These are phyloP conservation scores for Claviceps paspali DNA, from an alignment of 2,329 filamentous ascomycete genomes.

Conservation along the genomic window DNA sequence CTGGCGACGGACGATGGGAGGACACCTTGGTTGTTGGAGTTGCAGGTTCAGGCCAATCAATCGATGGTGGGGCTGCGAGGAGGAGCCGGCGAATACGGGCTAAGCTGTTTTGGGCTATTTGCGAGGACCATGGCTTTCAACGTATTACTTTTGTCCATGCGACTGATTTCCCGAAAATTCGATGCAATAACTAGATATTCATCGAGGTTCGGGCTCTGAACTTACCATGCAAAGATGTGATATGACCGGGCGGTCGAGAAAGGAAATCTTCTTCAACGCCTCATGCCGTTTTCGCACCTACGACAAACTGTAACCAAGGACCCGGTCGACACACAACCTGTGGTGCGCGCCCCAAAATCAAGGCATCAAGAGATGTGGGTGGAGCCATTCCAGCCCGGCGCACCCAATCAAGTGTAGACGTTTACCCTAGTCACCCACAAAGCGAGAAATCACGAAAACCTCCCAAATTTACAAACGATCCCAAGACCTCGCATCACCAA, in stretches of 20 bases:
- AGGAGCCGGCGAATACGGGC: too few relatives aligned
- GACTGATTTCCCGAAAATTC: too few relatives aligned
- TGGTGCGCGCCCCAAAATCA: conserved; percentile 3
- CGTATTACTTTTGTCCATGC: too few relatives aligned
- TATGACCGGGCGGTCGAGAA: too few relatives aligned
- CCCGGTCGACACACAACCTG: not conserved
- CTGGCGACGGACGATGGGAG: conserved; percentile 4
- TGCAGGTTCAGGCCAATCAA: not conserved
- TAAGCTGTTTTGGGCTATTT: not conserved
- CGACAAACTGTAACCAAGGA: too few relatives aligned
- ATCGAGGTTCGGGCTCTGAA: too few relatives aligned
- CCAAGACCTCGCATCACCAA: conserved; percentile 27
- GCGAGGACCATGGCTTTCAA: too few relatives aligned
- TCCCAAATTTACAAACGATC: conserved; percentile 21
- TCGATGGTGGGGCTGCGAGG: conserved; percentile 3
- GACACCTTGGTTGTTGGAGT: conserved; percentile 6
- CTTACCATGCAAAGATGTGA: too few relatives aligned
- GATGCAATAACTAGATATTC: too few relatives aligned
- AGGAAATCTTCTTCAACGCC: too few relatives aligned
- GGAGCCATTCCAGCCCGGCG: conserved; percentile 12
- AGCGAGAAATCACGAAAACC: conserved; percentile 28
- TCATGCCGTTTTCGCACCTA: too few relatives aligned
- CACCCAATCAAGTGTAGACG: conserved; percentile 17
- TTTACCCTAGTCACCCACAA: conserved; percentile 29
- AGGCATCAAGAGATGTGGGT: conserved; percentile 1